Base-by-base conservation (phyloP, 257 asterid species). In the Knoxia roxburghii region DNA sequence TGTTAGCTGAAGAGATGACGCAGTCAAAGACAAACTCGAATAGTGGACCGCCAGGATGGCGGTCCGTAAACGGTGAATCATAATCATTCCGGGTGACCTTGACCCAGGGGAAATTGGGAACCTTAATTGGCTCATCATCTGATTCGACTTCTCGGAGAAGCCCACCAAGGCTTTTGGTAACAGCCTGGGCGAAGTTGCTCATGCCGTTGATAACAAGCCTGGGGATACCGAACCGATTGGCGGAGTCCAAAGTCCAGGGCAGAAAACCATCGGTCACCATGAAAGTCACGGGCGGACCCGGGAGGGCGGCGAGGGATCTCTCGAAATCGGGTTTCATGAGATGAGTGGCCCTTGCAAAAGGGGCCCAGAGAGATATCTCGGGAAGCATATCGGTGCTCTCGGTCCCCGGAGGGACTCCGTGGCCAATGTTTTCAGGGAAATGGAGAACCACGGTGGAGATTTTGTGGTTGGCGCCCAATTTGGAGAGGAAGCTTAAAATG, bases 321-420 rank as follows among this genome's bases (percentile, higher is more conserved):
- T 91, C 96, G 17, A 91, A 91, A 50, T 72, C 40, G 6, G 87
- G 82, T 55, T 82, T 80, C 89, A 91, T 83, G 10, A 39, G 77
- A 46, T 79, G 72, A 0, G 77, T 48, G 50, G 79, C 87, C 0
- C 12, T 32, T 24, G 75, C 95, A 4, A 90, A 78, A 0, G 81
- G 13, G 4, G 66, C 0, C 46, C 86, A 88, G 68, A 82, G 81
- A 1, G 90, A 80, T 78, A 85, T 83, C 39, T 88, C 78, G 0
- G 95, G 84, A 7, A 90, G 86, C 41, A 72, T 78, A 53, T 88
- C 97, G 0, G 93, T 86, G 84, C 89, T 86, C 5, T 90, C 95
- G 1, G 37, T 45, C 2, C 86, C 91, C 0, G 46, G 37, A 0
- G 94, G 91, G 53, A 90, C 26, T 2, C 80, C 90, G 0, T 68